Conservation (phyloP, 164 flowering plant genomes). For the Dillenia turbinata region DNA sequence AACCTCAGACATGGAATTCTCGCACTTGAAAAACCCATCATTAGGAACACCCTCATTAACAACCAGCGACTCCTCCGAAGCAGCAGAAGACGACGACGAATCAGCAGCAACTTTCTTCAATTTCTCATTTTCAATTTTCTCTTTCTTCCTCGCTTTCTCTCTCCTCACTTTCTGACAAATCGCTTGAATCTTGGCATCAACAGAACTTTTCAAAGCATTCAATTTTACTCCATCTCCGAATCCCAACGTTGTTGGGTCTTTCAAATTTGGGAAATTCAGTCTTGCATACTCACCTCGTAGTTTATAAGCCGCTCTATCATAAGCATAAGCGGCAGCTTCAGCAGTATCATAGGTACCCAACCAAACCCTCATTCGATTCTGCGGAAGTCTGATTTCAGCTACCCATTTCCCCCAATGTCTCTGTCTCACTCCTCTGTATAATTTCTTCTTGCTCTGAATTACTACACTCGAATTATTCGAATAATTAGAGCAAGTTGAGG, state of each 20-base stretch:
- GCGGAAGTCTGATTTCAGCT: conserved; percentile 92
- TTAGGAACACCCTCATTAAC: conserved; percentile 12
- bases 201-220: conserved; percentile 42
- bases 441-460: conserved; percentile 46
- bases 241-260: conserved; percentile 46
- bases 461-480: neutral
- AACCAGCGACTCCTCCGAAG: conserved; percentile 10
- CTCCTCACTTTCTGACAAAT: conserved; percentile 59
- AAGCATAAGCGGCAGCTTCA: conserved; percentile 91
- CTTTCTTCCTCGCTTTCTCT: conserved; percentile 35
- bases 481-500: conserved; percentile 7
- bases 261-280: conserved; percentile 70
- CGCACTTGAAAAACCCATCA: conserved; percentile 35
- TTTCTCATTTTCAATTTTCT: conserved; percentile 14
- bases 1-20: conserved; percentile 24
- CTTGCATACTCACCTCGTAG: conserved; percentile 87
- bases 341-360: conserved; percentile 88
- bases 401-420: conserved; percentile 99
- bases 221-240: conserved; percentile 35
- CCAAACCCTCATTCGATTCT: conserved; percentile 89
- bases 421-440: conserved; percentile 96
- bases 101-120: conserved; percentile 9
- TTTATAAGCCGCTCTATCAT: conserved; percentile 89
- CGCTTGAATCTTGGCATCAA: conserved; percentile 86
- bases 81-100: conserved; percentile 13